Evolutionary conservation across 2,329 filamentous ascomycete genomes (phyloP), one percentile per base, ranked within the genome.

Genomic region (Colletotrichum sansevieriae): DNA sequence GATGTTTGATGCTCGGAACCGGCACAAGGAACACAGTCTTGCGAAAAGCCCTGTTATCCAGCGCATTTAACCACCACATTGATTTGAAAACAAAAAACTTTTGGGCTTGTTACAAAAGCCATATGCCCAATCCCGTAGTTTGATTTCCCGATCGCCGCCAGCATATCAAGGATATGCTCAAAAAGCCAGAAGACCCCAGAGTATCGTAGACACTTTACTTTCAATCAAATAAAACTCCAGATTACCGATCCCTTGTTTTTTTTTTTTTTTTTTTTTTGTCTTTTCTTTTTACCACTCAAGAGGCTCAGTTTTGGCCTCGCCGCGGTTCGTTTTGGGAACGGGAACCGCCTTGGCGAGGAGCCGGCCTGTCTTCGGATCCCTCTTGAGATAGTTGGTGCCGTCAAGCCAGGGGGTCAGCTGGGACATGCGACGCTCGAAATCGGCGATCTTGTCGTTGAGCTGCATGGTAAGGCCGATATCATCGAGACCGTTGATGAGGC

Each of bases 391-490:
- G 0, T 90, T 93, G 47, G 86, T 90, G 39, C 95, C 96, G 76
- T 98, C 94, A 72, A 98, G 83, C 95, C 95, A 98, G 3, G 96
- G 95, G 22, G 93, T 97, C 70, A 93, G 88, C 60, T 85, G 81
- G 10, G 91, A 91, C 78, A 94, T 89, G 80, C 90, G 91, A 74
- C 84, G 83, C 88, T 98, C 95, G 76, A 96, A 97, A 69, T 86
- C 87, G 66, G 87, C 83, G 77, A 98, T 98, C 86, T 97, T 94
- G 71, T 94, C 91, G 72, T 96, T 94, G 82, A 93, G 88, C 82
- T 97, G 93, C 86, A 98, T 93, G 6, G 95, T 98, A 72, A 98
- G 83, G 41, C 95, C 95, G 75, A 98, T 98, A 75, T 98, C 96
- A 78, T 98, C 95, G 10, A 98, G 89, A 0, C 95, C 95, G 77